These are phyloP conservation scores for Arthonia radiata DNA, from an alignment of 495 filamentous ascomycete species.

Conservation along the genomic window DNA sequence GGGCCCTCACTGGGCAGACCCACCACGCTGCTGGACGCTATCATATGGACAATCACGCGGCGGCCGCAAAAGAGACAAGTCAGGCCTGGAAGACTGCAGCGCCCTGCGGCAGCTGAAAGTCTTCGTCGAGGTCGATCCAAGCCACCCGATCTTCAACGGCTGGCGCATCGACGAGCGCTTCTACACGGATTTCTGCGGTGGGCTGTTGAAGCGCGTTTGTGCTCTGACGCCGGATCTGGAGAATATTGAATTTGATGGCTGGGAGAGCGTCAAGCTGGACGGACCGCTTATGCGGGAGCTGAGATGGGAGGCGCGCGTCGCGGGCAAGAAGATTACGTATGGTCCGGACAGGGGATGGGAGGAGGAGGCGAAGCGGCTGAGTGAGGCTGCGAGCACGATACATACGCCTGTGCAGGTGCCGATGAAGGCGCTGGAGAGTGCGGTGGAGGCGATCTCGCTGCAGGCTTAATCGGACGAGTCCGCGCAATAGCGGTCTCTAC, in stretches of 20 bases:
- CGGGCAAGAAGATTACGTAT: constrained; percentile 35
- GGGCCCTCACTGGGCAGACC: constrained; percentile 56
- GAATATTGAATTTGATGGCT: constrained; percentile 53
- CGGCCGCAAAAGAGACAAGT: too few species aligned
- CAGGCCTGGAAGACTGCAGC: constrained; percentile 40
- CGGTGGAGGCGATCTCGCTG: too few species aligned
- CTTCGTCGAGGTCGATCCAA: constrained; percentile 59
- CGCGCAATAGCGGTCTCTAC: too few species aligned
- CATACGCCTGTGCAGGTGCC: too few species aligned
- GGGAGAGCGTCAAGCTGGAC: constrained; percentile 38
- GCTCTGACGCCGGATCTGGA: constrained; percentile 31
- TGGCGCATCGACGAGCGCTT: constrained; percentile 43
- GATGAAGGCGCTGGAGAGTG: too few species aligned
- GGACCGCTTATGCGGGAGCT: constrained; percentile 48
- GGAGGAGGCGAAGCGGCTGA: too few species aligned
- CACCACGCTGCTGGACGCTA: constrained; percentile 49
- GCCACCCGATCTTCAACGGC: constrained; percentile 42
- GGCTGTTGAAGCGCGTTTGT: constrained; percentile 32
- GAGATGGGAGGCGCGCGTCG: constrained; percentile 24
- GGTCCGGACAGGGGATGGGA: constrained; percentile 46
- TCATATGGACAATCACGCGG: too few species aligned
- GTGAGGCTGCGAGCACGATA: too few species aligned
- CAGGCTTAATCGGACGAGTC: too few species aligned
- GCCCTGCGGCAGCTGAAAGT: constrained; percentile 39
- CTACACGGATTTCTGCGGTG: constrained; percentile 46